phyloP scores from a whole-genome alignment of 192 early-diverging fungal genomes.

The Entomortierella lignicola region DNA sequence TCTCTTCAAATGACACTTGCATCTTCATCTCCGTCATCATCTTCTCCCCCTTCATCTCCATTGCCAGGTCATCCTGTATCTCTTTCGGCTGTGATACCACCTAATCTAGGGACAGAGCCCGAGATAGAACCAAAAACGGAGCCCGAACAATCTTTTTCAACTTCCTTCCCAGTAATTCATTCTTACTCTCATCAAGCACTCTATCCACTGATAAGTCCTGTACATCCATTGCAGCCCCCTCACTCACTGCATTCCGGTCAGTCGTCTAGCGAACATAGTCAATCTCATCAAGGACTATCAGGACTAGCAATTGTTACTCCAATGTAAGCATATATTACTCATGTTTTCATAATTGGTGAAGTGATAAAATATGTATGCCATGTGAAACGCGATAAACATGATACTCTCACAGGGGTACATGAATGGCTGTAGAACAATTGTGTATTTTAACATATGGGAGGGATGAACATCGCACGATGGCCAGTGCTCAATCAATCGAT shows the following conservation, averaged over 20 bases:
- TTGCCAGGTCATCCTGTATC: not conserved
- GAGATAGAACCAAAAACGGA: not conserved
- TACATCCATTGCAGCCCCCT: conserved; percentile 18
- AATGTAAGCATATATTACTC: conserved; percentile 5
- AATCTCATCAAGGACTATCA: conserved; percentile 1
- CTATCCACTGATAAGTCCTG: conserved; percentile 6
- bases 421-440: too few relatives aligned
- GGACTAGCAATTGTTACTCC: conserved; percentile 29
- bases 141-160: not conserved
- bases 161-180: not conserved
- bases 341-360: too few relatives aligned
- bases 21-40: not conserved
- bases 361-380: too few relatives aligned
- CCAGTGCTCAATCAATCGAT: not conserved
- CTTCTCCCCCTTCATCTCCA: conserved; percentile 1
- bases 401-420: too few relatives aligned
- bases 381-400: too few relatives aligned
- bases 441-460: too few relatives aligned
- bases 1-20: conserved; percentile 3
- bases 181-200: not conserved
- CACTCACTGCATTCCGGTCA: conserved; percentile 18
- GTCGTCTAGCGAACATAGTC: conserved; percentile 5
- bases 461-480: too few relatives aligned
- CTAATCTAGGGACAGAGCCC: not conserved
- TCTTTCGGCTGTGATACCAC: not conserved